Evolutionary conservation across 345 rosid species (phyloP).

Genomic region (Anacardium occidentale): DNA sequence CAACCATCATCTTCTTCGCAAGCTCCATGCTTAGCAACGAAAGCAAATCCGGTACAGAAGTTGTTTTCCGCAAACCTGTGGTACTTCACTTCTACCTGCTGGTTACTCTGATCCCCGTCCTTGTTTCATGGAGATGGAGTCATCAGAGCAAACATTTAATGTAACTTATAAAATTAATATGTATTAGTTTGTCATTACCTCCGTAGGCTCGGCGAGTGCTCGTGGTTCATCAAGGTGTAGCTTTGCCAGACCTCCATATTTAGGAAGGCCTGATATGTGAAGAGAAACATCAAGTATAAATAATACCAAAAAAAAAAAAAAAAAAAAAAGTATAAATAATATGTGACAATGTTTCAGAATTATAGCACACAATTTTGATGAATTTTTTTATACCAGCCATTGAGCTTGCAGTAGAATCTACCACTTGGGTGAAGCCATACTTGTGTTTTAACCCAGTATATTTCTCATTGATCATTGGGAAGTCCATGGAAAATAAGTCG

Average conservation of each 20-base stretch:
- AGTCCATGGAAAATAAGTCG: constrained; percentile 37
- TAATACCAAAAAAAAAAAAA: too few relatives aligned
- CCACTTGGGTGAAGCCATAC: constrained; percentile 45
- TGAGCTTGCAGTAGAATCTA: constrained; percentile 40
- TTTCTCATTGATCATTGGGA: constrained; percentile 41
- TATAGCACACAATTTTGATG: too few relatives aligned
- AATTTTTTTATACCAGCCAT: constrained; percentile 26
- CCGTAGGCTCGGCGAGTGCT: too few relatives aligned
- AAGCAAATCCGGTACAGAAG: constrained; percentile 40
- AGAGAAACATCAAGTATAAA: background rate
- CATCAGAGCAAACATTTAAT: background rate
- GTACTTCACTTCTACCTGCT: constrained; percentile 37
- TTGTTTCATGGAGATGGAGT: background rate
- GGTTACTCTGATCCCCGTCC: constrained; percentile 4
- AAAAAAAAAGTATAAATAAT: too few relatives aligned
- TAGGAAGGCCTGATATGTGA: constrained; percentile 35
- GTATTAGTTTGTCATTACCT: too few relatives aligned
- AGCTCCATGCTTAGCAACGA: constrained; percentile 35
- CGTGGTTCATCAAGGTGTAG: constrained; percentile 37
- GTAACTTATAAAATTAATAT: too few relatives aligned
- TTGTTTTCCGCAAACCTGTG: constrained; percentile 38
- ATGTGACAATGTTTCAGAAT: too few relatives aligned
- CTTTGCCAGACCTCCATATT: constrained; percentile 55
- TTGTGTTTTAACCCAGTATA: constrained; percentile 37
- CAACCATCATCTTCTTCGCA: constrained; percentile 52